Conservation (phyloP, 169 alveolate species). For the Cystoisospora suis region DNA sequence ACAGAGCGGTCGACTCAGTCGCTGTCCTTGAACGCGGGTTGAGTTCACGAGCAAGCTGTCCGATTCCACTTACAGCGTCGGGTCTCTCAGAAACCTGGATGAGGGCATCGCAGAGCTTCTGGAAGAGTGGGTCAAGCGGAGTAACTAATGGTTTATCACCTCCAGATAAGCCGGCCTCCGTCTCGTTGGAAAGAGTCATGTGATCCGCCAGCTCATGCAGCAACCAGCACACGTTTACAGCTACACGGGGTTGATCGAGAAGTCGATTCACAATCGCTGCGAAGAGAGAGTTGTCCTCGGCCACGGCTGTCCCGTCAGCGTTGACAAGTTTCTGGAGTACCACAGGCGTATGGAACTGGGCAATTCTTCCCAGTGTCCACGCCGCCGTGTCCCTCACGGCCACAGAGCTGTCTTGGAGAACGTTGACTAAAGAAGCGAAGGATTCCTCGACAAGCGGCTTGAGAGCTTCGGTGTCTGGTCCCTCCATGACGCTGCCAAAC, state of each 20-base stretch:
- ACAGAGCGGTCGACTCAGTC: no score
- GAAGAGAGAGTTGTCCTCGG: constrained; percentile 35
- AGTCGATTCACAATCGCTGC: constrained; percentile 62
- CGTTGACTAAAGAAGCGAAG: constrained; percentile 81
- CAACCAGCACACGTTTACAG: constrained; percentile 67
- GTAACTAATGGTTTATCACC: constrained; percentile 19
- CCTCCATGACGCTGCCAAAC: constrained; percentile 90
- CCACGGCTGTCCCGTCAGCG: constrained; percentile 50
- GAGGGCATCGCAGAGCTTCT: constrained; percentile 62
- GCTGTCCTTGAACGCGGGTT: no score
- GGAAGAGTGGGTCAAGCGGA: constrained; percentile 61
- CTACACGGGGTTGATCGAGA: constrained; percentile 68
- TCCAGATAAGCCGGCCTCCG: constrained; percentile 49
- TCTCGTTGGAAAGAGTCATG: constrained; percentile 32
- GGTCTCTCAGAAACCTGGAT: constrained; percentile 61
- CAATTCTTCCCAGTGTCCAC: constrained; percentile 92
- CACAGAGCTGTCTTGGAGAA: constrained; percentile 86
- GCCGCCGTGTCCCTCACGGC: constrained; percentile 94
- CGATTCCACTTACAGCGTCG: constrained; percentile 59
- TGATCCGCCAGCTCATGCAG: constrained; percentile 62
- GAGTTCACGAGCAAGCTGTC: no score
- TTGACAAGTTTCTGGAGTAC: constrained; percentile 79
- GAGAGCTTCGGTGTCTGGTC: constrained; percentile 89
- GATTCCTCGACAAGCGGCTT: constrained; percentile 85
- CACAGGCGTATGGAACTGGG: constrained; percentile 84